Base-by-base conservation (phyloP, 116 monocot species). In the Phalaenopsis hybrid region DNA sequence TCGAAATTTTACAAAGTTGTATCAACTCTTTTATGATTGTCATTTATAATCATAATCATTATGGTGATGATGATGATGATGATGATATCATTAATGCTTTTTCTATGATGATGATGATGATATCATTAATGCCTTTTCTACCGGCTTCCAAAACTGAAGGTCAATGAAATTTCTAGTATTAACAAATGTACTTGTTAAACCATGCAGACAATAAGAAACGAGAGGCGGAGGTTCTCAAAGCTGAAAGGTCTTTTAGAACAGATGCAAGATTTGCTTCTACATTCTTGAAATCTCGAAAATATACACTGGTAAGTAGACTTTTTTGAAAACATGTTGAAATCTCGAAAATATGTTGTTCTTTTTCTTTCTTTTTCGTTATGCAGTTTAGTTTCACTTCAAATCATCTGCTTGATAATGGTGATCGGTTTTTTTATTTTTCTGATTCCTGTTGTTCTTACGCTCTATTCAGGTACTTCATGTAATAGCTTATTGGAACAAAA, bases 221-320 rank as follows among this genome's bases (percentile, higher is more conserved):
- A 0, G 44, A 77, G 28, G 23, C 3, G 31, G 51, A 77, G 20
- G 50, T 25, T 50, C 77, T 51, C 28, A 46, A 46, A 45, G 75
- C 46, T 75, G 75, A 75, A 21, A 25, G 28, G 31, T 31, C 51
- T 77, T 77, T 77, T 77, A 77, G 13, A 77, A 28, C 77, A 77
- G 25, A 44, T 77, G 25, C 48, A 50, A 52, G 51, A 28, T 77
- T 77, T 77, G 77, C 77, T 51, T 77, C 77, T 52, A 44, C 52
- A 10, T 77, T 41, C 31, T 44, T 28, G 28, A 77, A 12, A 25
- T 77, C 77, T 28, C 49, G 51, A 50, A 77, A 77, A 31, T 77
- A 77, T 15, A 25, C 25, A 11, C 48, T 77, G 77, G 77, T 77
- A 51, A 49, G 77, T 51, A 6, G 17, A 28, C 28, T 28, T 28